Evolutionary conservation across 768 basidiomycete genomes (phyloP), one percentile per base, ranked within the genome.

Genomic region (Amanita brunnescens): DNA sequence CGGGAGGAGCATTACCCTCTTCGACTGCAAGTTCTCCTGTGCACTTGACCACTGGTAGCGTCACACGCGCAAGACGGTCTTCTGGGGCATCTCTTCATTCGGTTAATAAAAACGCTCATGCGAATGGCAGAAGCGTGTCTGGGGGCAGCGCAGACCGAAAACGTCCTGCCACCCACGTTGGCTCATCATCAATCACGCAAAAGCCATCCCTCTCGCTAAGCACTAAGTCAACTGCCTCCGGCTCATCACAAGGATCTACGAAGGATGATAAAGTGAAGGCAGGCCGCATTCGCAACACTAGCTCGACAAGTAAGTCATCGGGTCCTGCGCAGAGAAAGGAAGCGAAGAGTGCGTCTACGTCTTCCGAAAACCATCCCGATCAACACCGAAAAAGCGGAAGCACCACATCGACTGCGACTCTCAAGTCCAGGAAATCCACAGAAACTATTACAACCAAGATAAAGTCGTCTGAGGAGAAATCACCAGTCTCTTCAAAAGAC

Each of bases 361-460:
- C 50, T 6, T 33, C 32, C 7, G 50, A 24, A 5, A 14, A 37
- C 21, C 20, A 21, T n/a, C 4, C 46, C n/a, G 41, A 51, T 8
- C 73, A 75, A 18, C 72, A 75, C 62, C 73, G 67, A 61, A 77
- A 75, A 62, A 70, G 66, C 16, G 65, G 64, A 16, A 78, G 75
- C 50, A 71, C 69, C 20, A 58, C 70, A 21, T 76, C 74, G 40
- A 69, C 67, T 20, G 66, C 69, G 20, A 78, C 75, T 20, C 59
- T 68, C 52, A 70, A 59, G 58, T 66, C 68, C 59, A 65, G 61
- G 47, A 69, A 66, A 32, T 80, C 74, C 47, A 67, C 66, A 24
- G 76, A 78, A 52, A 77, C 76, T 0, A 73, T 77, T 45, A 72
- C 68, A 21, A 67, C 67, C 47, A 55, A 61, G 44, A 57, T 55